Conservation (phyloP, 371 early-diverging fungal species). For the Mucor saturninus region DNA sequence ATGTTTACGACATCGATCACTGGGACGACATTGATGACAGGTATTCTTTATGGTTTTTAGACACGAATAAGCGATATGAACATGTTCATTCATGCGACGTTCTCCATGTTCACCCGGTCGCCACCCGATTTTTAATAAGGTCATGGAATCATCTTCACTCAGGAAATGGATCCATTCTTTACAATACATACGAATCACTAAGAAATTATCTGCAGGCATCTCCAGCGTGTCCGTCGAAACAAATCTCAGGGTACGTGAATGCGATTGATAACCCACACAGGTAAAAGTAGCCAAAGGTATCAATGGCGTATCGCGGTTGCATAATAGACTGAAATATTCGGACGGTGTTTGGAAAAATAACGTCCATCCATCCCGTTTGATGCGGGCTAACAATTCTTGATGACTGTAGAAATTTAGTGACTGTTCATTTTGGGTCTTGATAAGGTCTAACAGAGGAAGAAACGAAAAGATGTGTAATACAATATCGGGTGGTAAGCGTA, state of each 20-base stretch:
- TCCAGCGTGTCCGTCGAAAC: too few species aligned
- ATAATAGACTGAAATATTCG: slow-evolving; percentile 17
- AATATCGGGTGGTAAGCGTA: slow-evolving; percentile 13
- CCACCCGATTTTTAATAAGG: too few species aligned
- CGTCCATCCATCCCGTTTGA: slow-evolving; percentile 13
- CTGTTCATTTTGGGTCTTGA: neutral
- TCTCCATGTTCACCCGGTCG: too few species aligned
- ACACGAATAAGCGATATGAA: too few species aligned
- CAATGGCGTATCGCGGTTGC: slow-evolving; percentile 10
- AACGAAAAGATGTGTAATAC: slow-evolving; percentile 13
- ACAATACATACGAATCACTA: too few species aligned
- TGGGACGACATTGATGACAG: neutral
- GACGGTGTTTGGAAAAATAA: slow-evolving; percentile 8
- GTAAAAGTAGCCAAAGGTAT: neutral
- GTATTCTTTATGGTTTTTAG: too few species aligned
- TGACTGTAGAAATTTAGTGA: neutral
- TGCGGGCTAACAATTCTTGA: slow-evolving; percentile 11
- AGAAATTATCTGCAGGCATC: too few species aligned
- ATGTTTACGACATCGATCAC: slow-evolving; percentile 7
- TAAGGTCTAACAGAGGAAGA: slow-evolving; percentile 9
- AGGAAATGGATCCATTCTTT: too few species aligned
- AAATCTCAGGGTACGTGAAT: too few species aligned
- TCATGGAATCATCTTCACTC: too few species aligned
- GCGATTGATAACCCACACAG: slow-evolving; percentile 13
- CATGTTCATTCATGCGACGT: too few species aligned